Conservation (phyloP, 805 yeast species). For the Teunomyces barrocoloradensis region DNA sequence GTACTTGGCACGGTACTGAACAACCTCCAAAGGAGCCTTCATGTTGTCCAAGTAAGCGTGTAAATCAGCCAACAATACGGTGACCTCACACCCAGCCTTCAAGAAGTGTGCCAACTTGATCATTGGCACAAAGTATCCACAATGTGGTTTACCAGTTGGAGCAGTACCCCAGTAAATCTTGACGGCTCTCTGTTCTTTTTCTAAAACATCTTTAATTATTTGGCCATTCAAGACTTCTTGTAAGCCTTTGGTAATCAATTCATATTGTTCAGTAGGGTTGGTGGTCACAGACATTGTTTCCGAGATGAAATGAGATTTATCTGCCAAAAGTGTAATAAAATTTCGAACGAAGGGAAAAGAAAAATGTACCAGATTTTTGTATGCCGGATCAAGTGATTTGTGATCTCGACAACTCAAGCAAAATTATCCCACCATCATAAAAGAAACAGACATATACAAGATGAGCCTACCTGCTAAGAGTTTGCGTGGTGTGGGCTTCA, state of each 20-base stretch:
- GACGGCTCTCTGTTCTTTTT: slow-evolving; percentile 76
- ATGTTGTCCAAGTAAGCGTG: slow-evolving; percentile 97
- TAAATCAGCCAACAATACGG: slow-evolving; percentile 86
- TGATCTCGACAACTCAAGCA: too few relatives aligned
- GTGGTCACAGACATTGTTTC: slow-evolving; percentile 24
- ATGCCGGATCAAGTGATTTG: not conserved
- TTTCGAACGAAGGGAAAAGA: not conserved
- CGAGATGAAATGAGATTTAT: not conserved
- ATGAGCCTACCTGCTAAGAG: not conserved
- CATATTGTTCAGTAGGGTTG: slow-evolving; percentile 63
- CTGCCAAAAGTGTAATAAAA: not conserved
- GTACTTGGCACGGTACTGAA: slow-evolving; percentile 82
- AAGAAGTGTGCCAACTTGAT: slow-evolving; percentile 91
- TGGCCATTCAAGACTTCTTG: slow-evolving; percentile 91
- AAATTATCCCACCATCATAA: too few relatives aligned
- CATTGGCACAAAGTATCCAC: slow-evolving; percentile 99
- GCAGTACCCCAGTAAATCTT: slow-evolving; percentile 99
- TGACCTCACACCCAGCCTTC: slow-evolving; percentile 94
- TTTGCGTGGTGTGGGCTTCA: not conserved
- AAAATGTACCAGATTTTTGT: not conserved
- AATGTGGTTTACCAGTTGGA: slow-evolving; percentile 98
- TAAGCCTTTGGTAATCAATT: slow-evolving; percentile 76
- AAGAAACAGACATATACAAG: not conserved
- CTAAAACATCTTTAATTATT: slow-evolving; percentile 80
- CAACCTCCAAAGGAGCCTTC: slow-evolving; percentile 96